Base-by-base conservation (phyloP, 495 filamentous ascomycete species). In the Chaetomidium leptoderma region DNA sequence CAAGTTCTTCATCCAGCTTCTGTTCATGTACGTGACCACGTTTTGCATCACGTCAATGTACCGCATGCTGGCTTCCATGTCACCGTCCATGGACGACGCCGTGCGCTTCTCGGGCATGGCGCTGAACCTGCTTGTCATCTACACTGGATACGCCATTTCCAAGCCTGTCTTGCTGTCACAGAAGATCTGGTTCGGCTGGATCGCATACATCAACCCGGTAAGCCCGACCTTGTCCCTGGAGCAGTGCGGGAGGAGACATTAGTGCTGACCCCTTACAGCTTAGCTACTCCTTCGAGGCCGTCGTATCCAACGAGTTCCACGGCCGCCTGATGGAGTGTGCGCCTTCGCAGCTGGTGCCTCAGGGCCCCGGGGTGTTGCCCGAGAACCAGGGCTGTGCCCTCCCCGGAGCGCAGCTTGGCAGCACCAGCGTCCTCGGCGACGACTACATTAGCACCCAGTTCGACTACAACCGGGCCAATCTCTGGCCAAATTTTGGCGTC, bases 401-500 rank as follows among this genome's bases (percentile, higher is more conserved):
- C 13, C 70, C 89, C 67, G 81, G 81, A n/a, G 79, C 80, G 26
- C 55, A 68, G 42, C 74, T 75, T 1, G 76, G 85, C 7, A 69
- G 75, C 16, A 70, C 74, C 2, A 70, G 67, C 19, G 77, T 92
- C 13, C 57, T 74, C 3, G 89, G 89, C 1, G 69, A 75, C 17
- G 74, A 75, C 19, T 92, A 90, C 61, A 59, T 92, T 21, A 62
- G 68, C 11, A 73, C 75, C 7, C 84, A 82, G 60, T 72, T 79
- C 30, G 58, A 53, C 43, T 92, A 90, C 64, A 80, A 74, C 5
- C 81, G 83, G 1, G 63, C 68, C 14, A 79, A 93, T 63, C 68
- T 91, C 17, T 93, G 89, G 89, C 84, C 88, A 17, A 91, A 93
- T 66, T 90, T 88, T 64, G 88, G 86, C 47, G 85, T 91, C 19